Percentiles rank a stretch among this genome's conserved stretches.
These are phyloP conservation scores for Otatea glauca DNA, from an alignment of 176 grass and related monocot species.

Conservation along the genomic window DNA sequence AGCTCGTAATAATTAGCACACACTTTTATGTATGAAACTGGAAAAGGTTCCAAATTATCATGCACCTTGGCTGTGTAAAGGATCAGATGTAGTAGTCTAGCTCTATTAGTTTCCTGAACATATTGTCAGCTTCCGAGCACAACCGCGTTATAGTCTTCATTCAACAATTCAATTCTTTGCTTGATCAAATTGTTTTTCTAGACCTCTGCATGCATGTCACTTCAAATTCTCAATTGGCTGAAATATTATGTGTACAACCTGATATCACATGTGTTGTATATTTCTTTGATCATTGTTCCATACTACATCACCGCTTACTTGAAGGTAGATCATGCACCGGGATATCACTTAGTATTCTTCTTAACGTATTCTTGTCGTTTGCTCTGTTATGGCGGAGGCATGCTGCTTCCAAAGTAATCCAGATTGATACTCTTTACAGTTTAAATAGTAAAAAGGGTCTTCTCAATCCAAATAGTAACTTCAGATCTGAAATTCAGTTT, in stretches of 20 bases:
- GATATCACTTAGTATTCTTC: background rate
- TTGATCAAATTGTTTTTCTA: background rate
- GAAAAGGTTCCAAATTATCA: background rate
- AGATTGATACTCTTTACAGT: background rate
- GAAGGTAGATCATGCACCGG: background rate
- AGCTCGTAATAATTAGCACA: background rate
- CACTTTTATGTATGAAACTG: background rate
- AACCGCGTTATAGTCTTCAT: background rate
- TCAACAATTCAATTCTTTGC: background rate
- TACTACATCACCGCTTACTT: conserved; percentile 1
- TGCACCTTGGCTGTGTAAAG: background rate
- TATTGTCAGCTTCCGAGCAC: background rate
- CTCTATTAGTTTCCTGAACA: background rate
- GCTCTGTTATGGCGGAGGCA: background rate
- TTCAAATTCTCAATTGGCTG: background rate
- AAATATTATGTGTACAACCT: background rate
- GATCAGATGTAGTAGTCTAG: background rate
- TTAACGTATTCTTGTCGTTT: background rate
- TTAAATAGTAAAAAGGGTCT: conserved; percentile 17
- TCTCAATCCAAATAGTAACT: background rate
- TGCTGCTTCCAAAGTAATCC: background rate
- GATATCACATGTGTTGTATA: conserved; percentile 52
- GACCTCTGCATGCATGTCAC: background rate
- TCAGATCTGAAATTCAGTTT: background rate
- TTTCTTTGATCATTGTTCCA: background rate